These are phyloP conservation scores for Globisporangium solare DNA, from an alignment of 352 stramenopile genomes.

Conservation along the genomic window DNA sequence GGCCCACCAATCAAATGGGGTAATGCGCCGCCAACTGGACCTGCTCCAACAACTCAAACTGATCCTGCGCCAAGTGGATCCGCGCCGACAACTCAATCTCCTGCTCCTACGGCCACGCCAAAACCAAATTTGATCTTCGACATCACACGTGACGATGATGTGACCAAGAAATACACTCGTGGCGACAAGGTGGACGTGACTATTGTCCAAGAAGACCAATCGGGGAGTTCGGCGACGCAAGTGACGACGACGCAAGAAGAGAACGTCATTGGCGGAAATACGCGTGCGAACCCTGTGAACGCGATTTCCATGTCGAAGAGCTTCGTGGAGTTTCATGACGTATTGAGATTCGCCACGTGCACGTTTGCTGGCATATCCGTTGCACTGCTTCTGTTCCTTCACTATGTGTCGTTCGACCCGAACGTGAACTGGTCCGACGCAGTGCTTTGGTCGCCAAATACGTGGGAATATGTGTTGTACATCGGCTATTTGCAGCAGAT, in stretches of 20 bases:
- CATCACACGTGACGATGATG: constrained; percentile 8
- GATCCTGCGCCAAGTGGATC: no score
- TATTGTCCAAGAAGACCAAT: not conserved
- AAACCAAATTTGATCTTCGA: constrained; percentile 13
- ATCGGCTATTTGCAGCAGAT: constrained; percentile 68
- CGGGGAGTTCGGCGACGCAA: not conserved
- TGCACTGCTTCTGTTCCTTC: constrained; percentile 54
- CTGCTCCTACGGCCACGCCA: constrained; percentile 3
- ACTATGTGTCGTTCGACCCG: constrained; percentile 52
- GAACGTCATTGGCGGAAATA: constrained; percentile 48
- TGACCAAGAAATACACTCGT: constrained; percentile 13
- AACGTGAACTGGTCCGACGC: constrained; percentile 32
- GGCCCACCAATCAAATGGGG: not conserved
- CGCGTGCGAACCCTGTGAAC: constrained; percentile 40
- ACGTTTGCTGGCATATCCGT: constrained; percentile 64
- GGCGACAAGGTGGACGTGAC: constrained; percentile 1
- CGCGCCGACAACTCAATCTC: not conserved
- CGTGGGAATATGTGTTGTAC: constrained; percentile 72
- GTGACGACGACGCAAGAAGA: constrained; percentile 2
- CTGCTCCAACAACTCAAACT: not conserved
- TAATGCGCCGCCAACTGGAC: not conserved
- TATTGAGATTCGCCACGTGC: constrained; percentile 39
- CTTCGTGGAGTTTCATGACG: constrained; percentile 40
- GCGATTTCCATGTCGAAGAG: constrained; percentile 35
- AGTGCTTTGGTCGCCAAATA: constrained; percentile 54